Percentiles rank a stretch among this genome's conserved stretches.
These are phyloP conservation scores for Candida peoriensis DNA, from an alignment of 805 yeast genomes.

Conservation along the genomic window DNA sequence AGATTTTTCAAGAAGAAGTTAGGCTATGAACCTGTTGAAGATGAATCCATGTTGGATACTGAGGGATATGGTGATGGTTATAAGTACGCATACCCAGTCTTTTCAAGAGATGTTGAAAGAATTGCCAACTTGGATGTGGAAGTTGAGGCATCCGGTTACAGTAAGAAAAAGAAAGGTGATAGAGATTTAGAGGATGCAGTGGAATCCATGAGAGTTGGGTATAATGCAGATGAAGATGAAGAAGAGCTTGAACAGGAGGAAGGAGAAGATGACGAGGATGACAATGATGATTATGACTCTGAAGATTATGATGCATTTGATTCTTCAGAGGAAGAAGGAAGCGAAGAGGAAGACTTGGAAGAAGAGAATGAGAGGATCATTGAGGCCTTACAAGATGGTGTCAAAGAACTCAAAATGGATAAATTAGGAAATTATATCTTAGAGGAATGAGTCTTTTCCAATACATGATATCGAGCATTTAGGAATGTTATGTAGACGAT, in stretches of 20 bases:
- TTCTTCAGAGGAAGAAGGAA: conserved; percentile 21
- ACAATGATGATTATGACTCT: conserved; percentile 21
- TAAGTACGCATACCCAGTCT: conserved; percentile 71
- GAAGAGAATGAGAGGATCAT: conserved; percentile 56
- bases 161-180: conserved; percentile 49
- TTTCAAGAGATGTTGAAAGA: conserved; percentile 70
- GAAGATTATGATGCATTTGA: conserved; percentile 22
- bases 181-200: conserved; percentile 77
- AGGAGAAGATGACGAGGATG: conserved; percentile 44
- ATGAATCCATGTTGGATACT: conserved; percentile 65
- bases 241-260: conserved; percentile 32
- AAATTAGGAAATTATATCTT: conserved; percentile 76
- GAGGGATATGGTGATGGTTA: conserved; percentile 82
- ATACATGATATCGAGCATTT: not conserved
- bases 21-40: conserved; percentile 64
- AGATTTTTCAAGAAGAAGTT: conserved; percentile 77
- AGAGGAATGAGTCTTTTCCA: conserved; percentile 32
- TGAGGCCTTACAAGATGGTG: conserved; percentile 62
- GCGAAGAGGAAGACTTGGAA: conserved; percentile 54
- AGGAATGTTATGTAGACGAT: too few species aligned
- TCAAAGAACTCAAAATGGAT: conserved; percentile 68
- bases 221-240: conserved; percentile 26
- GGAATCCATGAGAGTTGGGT: conserved; percentile 51
- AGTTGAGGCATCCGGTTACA: conserved; percentile 87
- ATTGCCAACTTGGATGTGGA: conserved; percentile 69